A percentile compares a stretch with the other conserved stretches of the same genome.
phyloP scores from a whole-genome alignment of 1,284 basidiomycete genomes.

The Rhodofomes roseus region DNA sequence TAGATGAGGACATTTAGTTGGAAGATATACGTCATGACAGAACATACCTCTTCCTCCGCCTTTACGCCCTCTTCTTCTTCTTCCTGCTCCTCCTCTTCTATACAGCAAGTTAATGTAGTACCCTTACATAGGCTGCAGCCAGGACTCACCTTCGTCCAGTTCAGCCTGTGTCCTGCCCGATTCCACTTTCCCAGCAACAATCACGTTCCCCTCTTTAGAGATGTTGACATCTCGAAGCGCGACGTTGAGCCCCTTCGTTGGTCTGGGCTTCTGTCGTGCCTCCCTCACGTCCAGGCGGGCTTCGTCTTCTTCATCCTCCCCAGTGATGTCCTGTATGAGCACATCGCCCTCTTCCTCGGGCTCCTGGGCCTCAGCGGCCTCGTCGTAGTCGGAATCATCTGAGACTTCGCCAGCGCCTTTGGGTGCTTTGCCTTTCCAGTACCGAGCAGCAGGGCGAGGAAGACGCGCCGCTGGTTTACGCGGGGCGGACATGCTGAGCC shows the following conservation, averaged over 20 bases:
- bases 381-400: slow-evolving; percentile 55
- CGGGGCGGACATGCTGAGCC: background rate
- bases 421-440: slow-evolving; percentile 83
- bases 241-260: slow-evolving; percentile 60
- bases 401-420: slow-evolving; percentile 63
- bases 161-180: slow-evolving; percentile 60
- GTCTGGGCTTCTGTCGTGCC: slow-evolving; percentile 28
- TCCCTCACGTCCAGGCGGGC: slow-evolving; percentile 37
- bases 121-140: too few relatives aligned
- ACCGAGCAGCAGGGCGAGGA: slow-evolving; percentile 69
- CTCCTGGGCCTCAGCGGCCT: slow-evolving; percentile 44
- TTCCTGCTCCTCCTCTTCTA: slow-evolving; percentile 30
- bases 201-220: slow-evolving; percentile 72
- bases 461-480: slow-evolving; percentile 70
- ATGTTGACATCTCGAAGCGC: slow-evolving; percentile 73
- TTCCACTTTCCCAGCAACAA: slow-evolving; percentile 70
- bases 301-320: slow-evolving; percentile 47
- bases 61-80: slow-evolving; percentile 44
- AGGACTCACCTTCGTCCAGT: slow-evolving; percentile 39
- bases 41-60: slow-evolving; percentile 39
- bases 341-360: slow-evolving; percentile 54
- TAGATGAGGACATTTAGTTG: slow-evolving; percentile 28
- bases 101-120: background rate
- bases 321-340: slow-evolving; percentile 48
- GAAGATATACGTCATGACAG: slow-evolving; percentile 11